Percentiles rank a stretch among this genome's conserved stretches.
Conservation (phyloP, 169 alveolate genomes). For the Eimeria acervulina region DNA sequence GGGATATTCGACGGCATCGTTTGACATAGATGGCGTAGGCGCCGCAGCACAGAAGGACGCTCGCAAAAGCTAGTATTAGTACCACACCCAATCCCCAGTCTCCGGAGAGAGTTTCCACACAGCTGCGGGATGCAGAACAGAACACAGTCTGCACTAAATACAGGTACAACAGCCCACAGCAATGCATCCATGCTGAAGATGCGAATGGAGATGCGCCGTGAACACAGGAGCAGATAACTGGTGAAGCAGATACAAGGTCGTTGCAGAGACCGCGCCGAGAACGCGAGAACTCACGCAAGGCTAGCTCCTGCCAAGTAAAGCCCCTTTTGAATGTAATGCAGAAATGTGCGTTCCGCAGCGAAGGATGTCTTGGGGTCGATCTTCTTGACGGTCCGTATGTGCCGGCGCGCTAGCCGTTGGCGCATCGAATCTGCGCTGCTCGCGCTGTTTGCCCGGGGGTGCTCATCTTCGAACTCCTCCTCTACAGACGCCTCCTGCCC, state of each 20-base stretch:
- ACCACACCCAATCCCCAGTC: constrained; percentile 63
- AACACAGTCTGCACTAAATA: constrained; percentile 14
- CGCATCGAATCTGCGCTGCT: constrained; percentile 67
- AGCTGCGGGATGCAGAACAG: constrained; percentile 42
- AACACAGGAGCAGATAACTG: background rate
- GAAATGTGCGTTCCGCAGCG: constrained; percentile 91
- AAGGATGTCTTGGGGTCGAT: constrained; percentile 90
- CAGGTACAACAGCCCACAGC: background rate
- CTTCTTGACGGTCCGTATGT: constrained; percentile 78
- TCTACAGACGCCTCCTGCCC: constrained; percentile 32
- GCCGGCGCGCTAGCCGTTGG: constrained; percentile 71
- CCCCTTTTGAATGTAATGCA: constrained; percentile 88
- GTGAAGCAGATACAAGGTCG: too few relatives aligned
- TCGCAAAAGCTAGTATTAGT: constrained; percentile 45
- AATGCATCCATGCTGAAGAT: background rate
- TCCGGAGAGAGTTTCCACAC: constrained; percentile 56
- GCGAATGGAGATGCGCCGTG: background rate
- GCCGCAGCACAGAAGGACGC: constrained; percentile 61
- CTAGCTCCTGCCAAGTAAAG: constrained; percentile 83
- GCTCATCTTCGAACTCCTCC: constrained; percentile 42
- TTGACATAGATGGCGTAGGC: constrained; percentile 60
- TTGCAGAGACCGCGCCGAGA: too few relatives aligned
- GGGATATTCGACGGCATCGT: constrained; percentile 72
- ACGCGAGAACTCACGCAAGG: constrained; percentile 65
- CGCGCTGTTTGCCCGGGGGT: background rate